These are phyloP conservation scores for Tremella yokohamensis DNA, from an alignment of 768 basidiomycete species.

Conservation along the genomic window DNA sequence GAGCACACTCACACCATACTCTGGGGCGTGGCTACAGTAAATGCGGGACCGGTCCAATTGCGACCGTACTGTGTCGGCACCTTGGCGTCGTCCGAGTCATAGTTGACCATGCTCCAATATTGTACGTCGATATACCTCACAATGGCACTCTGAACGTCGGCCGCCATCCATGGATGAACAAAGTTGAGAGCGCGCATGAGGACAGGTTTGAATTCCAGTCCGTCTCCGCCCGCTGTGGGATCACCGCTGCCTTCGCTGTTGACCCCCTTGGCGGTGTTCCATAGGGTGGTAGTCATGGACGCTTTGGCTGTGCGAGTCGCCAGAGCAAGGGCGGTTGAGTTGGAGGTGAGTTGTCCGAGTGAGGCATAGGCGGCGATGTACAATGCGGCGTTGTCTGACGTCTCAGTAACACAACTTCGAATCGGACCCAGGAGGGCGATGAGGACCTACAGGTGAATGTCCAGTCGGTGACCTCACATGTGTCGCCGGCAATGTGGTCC, in stretches of 20 bases:
- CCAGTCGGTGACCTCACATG: slow-evolving; percentile 20
- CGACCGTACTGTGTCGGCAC: slow-evolving; percentile 16
- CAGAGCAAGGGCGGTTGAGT: slow-evolving; percentile 12
- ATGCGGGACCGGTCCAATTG: slow-evolving; percentile 20
- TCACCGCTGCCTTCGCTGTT: slow-evolving; percentile 18
- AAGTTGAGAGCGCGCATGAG: slow-evolving; percentile 13
- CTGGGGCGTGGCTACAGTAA: slow-evolving; percentile 3
- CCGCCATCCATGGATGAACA: slow-evolving; percentile 6
- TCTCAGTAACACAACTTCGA: neutral
- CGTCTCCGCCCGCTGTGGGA: slow-evolving; percentile 7
- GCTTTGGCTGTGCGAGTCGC: slow-evolving; percentile 12
- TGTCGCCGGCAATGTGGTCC: slow-evolving; percentile 11
- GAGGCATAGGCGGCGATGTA: slow-evolving; percentile 18
- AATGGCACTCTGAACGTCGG: slow-evolving; percentile 11
- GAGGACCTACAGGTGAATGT: slow-evolving; percentile 22
- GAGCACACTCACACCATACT: slow-evolving; percentile 16
- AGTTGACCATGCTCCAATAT: slow-evolving; percentile 16
- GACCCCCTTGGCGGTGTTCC: slow-evolving; percentile 18
- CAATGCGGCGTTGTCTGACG: slow-evolving; percentile 20
- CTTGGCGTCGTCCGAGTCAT: slow-evolving; percentile 8
- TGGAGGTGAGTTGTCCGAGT: slow-evolving; percentile 15
- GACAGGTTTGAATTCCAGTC: slow-evolving; percentile 22
- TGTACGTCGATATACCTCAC: slow-evolving; percentile 21
- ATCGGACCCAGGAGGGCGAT: neutral
- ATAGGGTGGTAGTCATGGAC: neutral